Conservation (phyloP, 345 rosid species). For the Diplotaxis tenuifolia region DNA sequence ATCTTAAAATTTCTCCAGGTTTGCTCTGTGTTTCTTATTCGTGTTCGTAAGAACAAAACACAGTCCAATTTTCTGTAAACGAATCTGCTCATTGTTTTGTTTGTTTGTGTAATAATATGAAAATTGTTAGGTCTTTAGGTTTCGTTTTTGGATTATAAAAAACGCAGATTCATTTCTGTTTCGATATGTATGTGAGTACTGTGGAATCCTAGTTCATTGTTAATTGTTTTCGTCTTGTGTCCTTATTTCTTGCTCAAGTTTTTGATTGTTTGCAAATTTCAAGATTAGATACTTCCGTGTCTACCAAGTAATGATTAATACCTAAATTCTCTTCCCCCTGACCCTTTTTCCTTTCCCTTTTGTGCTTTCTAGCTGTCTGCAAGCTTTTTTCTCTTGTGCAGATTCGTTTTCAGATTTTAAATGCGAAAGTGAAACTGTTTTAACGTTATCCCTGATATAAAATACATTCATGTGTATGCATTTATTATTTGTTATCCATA, state of each 20-base stretch:
- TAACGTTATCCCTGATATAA: constrained; percentile 12
- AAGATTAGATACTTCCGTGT: constrained; percentile 19
- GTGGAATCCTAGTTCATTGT: neutral
- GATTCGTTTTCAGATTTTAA: constrained; percentile 26
- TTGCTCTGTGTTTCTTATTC: neutral
- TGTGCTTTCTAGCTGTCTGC: constrained; percentile 30
- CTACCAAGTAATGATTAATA: constrained; percentile 31
- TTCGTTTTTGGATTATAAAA: neutral
- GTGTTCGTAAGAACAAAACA: neutral
- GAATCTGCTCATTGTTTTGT: neutral
- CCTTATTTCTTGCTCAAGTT: neutral
- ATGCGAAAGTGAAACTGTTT: constrained; percentile 26
- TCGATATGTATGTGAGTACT: neutral
- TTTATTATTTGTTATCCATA: constrained; percentile 10
- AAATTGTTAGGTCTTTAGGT: neutral
- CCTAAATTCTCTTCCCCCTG: constrained; percentile 9
- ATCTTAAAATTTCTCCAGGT: constrained; percentile 6
- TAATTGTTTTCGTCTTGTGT: neutral
- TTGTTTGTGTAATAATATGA: neutral
- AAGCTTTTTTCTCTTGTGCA: neutral
- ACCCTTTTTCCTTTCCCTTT: neutral
- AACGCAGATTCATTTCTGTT: constrained; percentile 5
- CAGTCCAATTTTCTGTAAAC: neutral
- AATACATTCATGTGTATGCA: constrained; percentile 26
- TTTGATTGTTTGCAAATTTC: neutral